phyloP scores from a whole-genome alignment of 23 red algal genomes.

The Pyropia haitanensis region DNA sequence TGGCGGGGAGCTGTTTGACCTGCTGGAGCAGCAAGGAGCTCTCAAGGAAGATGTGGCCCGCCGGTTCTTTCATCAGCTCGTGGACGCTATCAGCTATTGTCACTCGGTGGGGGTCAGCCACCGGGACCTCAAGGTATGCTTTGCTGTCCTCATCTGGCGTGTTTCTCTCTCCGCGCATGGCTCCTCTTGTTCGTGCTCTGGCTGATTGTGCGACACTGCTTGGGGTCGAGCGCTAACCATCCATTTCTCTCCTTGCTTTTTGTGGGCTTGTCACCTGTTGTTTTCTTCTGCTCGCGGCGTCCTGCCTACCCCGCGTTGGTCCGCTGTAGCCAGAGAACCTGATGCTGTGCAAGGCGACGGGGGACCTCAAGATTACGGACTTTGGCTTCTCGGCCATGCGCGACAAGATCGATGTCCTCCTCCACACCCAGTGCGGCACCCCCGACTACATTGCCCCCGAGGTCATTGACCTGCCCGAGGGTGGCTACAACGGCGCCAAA shows the following conservation, averaged over 20 bases:
- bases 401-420: slow-evolving; percentile 7
- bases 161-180: too few species aligned
- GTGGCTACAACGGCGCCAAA: slow-evolving; percentile 8
- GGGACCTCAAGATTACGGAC: slow-evolving; percentile 32
- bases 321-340: slow-evolving; percentile 36
- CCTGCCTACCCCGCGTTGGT: too few species aligned
- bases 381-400: slow-evolving; percentile 38
- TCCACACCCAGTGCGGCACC: slow-evolving; percentile 49
- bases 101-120: slow-evolving; percentile 25
- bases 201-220: too few species aligned
- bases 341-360: slow-evolving; percentile 10
- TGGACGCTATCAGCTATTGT: slow-evolving; percentile 47
- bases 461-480: background rate
- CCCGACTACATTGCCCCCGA: background rate
- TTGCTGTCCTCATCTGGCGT: too few species aligned
- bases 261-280: too few species aligned
- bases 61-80: slow-evolving; percentile 45
- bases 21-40: slow-evolving; percentile 6
- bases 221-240: too few species aligned
- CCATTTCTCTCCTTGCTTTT: too few species aligned
- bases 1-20: slow-evolving; percentile 8
- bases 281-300: too few species aligned
- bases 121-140: slow-evolving; percentile 31
- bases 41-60: slow-evolving; percentile 28
- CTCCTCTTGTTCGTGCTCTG: too few species aligned